Conservation (phyloP, 148 eudicot genomes). For the Rhododendron mucronatum region DNA sequence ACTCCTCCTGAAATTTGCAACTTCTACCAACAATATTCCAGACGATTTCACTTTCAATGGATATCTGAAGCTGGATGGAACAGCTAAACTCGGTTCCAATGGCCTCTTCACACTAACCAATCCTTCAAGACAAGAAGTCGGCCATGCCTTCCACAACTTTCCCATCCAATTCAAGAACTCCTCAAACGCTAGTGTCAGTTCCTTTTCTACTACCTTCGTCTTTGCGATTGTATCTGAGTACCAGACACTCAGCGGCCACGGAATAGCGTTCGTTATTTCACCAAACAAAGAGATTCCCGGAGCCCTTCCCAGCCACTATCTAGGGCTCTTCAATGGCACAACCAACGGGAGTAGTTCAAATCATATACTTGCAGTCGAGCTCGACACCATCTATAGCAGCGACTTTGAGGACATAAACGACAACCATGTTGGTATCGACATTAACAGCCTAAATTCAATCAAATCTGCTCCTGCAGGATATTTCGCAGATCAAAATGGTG, state of each 20-base stretch:
- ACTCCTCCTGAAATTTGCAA: background rate
- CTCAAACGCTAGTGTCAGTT: background rate
- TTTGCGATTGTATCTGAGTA: background rate
- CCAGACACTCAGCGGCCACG: background rate
- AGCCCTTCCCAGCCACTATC: background rate
- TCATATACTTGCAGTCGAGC: background rate
- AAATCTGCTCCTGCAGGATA: background rate
- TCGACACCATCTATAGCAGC: background rate
- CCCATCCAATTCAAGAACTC: constrained; percentile 1
- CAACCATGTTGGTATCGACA: background rate
- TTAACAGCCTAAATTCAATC: background rate
- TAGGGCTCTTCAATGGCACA: background rate
- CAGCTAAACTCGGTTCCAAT: background rate
- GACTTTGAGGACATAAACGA: background rate
- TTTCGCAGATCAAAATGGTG: background rate
- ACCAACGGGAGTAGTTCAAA: background rate
- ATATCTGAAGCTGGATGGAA: background rate
- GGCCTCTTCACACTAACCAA: background rate
- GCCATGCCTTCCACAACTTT: background rate
- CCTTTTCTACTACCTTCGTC: constrained; percentile 1
- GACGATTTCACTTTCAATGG: background rate
- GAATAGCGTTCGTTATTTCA: background rate
- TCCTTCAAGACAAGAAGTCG: too few species aligned
- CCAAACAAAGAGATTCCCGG: background rate
- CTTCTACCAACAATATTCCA: background rate